Percentiles rank a stretch among this genome's conserved stretches.
phyloP scores from a whole-genome alignment of 768 basidiomycete genomes.

The Lanmaoa pseudosensibilis region DNA sequence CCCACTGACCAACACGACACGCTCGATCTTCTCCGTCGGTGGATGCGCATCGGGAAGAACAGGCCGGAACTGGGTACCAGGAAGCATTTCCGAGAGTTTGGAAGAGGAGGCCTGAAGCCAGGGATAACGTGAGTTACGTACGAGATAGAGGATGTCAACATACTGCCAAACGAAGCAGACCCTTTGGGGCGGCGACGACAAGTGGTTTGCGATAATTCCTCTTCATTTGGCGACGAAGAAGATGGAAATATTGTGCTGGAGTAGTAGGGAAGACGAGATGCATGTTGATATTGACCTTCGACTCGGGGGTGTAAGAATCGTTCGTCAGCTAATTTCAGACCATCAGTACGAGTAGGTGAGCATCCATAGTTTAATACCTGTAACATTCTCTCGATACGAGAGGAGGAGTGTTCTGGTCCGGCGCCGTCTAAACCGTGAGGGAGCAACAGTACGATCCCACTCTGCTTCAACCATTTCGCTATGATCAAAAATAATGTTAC shows the following conservation, averaged over 20 bases:
- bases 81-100: slow-evolving; percentile 55
- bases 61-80: slow-evolving; percentile 63
- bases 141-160: slow-evolving; percentile 24
- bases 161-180: slow-evolving; percentile 74
- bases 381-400: slow-evolving; percentile 85
- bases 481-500: background rate
- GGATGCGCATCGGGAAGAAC: slow-evolving; percentile 54
- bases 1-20: slow-evolving; percentile 75
- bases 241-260: slow-evolving; percentile 90
- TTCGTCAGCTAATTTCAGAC: slow-evolving; percentile 63
- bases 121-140: background rate
- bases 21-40: slow-evolving; percentile 44
- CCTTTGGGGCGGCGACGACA: slow-evolving; percentile 83
- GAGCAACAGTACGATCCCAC: slow-evolving; percentile 79
- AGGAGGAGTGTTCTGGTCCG: slow-evolving; percentile 91
- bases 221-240: slow-evolving; percentile 81
- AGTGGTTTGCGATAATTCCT: slow-evolving; percentile 87
- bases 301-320: slow-evolving; percentile 48
- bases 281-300: slow-evolving; percentile 67
- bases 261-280: slow-evolving; percentile 86
- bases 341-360: background rate
- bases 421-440: slow-evolving; percentile 93
- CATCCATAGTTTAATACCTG: slow-evolving; percentile 51
- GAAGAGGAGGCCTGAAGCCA: slow-evolving; percentile 68
- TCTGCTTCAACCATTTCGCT: slow-evolving; percentile 96